Base-by-base conservation (phyloP, 176 grass and related monocot species). In the Lolium perenne region DNA sequence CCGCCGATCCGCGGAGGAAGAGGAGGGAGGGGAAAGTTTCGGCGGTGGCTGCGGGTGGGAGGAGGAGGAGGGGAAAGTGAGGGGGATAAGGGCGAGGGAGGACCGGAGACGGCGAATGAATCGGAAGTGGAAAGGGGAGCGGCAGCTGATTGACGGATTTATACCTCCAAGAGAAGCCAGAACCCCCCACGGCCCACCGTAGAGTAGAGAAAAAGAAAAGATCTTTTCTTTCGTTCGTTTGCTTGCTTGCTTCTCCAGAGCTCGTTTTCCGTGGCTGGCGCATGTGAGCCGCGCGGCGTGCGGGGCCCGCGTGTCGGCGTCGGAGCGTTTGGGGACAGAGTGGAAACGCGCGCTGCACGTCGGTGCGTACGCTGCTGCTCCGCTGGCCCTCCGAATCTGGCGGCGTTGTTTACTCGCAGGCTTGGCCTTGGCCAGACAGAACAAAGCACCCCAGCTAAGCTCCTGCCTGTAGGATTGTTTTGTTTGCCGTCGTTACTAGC, bases 241-340 rank as follows among this genome's bases (percentile, higher is more conserved):
- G n/a, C n/a, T n/a, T n/a, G 13, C 15, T 35, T 29, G 32, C 32
- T 8, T 15, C 22, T 32, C 5, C 9, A 5, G 51, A 25, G 29
- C 41, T 7, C 43, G 61, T 29, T 74, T 87, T 74, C 45, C 47
- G 25, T 35, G 32, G 32, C 32, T 35, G 73, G 54, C 23, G 61
- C 90, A 92, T 89, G 90, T 92, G 87, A 76, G 71, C 64, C 17
- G 71, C n/a, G 87, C 77, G 72, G 86, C 92, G 76, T 29, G 83
- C 1, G 77, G 89, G 86, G 20, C 84, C 86, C 70, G 8, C 15
- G 1, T 10, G 2, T 72, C 62, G 38, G 83, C 29, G 46, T 7
- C 15, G 8, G 4, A 49, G 25, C 8, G n/a, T n/a, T n/a, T n/a
- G 32, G 10, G 55, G 17, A 1, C 13, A 82, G 84, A 35, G 32